These are phyloP conservation scores for Hemileccinum rubropunctum DNA, from an alignment of 768 basidiomycete genomes.

Conservation along the genomic window DNA sequence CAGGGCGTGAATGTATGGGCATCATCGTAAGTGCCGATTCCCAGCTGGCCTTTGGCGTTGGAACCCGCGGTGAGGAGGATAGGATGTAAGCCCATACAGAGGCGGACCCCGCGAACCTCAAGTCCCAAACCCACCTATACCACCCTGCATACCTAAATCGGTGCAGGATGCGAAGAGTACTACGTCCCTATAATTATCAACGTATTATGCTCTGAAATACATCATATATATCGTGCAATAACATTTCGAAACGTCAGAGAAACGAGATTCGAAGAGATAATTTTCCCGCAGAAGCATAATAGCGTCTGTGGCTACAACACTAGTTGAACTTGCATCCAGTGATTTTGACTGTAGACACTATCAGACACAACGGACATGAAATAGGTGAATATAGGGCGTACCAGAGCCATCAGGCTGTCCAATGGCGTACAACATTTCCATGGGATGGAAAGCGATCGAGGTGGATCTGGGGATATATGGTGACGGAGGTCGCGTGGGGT, in stretches of 20 bases:
- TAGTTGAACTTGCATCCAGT: slow-evolving; percentile 53
- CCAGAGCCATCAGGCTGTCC: slow-evolving; percentile 70
- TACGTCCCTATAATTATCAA: no score
- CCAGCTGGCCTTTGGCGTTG: slow-evolving; percentile 49
- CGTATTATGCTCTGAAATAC: slow-evolving; percentile 12
- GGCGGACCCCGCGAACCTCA: not conserved
- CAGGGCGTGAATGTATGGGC: slow-evolving; percentile 39
- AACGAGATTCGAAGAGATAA: slow-evolving; percentile 7
- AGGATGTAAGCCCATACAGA: not conserved
- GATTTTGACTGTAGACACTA: slow-evolving; percentile 43
- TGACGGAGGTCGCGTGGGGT: slow-evolving; percentile 57
- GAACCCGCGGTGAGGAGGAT: slow-evolving; percentile 44
- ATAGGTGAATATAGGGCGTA: slow-evolving; percentile 24
- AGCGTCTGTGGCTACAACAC: not conserved
- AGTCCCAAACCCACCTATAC: not conserved
- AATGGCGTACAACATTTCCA: slow-evolving; percentile 79
- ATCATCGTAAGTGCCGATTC: slow-evolving; percentile 38
- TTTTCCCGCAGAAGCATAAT: slow-evolving; percentile 7
- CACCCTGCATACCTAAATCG: not conserved
- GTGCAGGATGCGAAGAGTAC: no score
- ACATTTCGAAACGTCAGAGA: slow-evolving; percentile 6
- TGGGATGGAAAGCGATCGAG: slow-evolving; percentile 77
- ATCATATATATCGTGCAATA: slow-evolving; percentile 15
- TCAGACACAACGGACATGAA: slow-evolving; percentile 5
- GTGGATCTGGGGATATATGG: slow-evolving; percentile 60